Base-by-base conservation (phyloP, 768 basidiomycete species). In the Dacryopinax primogenitus region DNA sequence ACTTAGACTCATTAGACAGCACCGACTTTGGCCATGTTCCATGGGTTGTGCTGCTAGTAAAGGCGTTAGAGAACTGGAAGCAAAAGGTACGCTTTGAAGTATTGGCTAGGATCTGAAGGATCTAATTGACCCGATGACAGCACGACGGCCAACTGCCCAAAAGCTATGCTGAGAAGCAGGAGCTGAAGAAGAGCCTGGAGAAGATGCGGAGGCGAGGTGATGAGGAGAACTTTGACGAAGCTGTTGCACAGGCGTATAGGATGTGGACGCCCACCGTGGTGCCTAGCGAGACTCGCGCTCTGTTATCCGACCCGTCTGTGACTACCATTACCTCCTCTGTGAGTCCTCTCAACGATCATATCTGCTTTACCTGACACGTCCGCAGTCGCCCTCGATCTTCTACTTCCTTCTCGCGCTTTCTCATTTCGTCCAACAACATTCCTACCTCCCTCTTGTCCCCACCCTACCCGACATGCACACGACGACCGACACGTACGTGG, bases 161-260 rank as follows among this genome's bases (percentile, higher is more conserved):
- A 75, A 84, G 73, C 33, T 76, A 72, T 34, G 79, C 78, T 1
- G 90, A 96, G 69, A 84, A 87, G 70, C 81, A 86, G 67, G 84
- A 81, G 32, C 95, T 97, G 80, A 92, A 93, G 72, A 76, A 81
- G 34, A 64, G 64, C 1, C 76, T 98, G 45, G 75, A 78, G n/a
- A 76, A 77, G 0, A 82, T 86, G 79, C 85, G 86, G 70, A 72
- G 81, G 65, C 92, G 91, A 70, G 69, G 76, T 0, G 96, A 99
- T 72, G 92, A 98, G 72, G 96, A 99, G 78, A 99, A 98, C 76
- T 93, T 93, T 72, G 95, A 96, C 67, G 95, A 98, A 74, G 95
- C 94, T 1, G 83, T 88, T 71, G 80, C 87, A 6, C 90, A 96
- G 72, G 90, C 88, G 0, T 94, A 90, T 74, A 84, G 89, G 30